Base-by-base conservation (phyloP, 805 yeast genomes). In the Saturnispora quitensis region DNA sequence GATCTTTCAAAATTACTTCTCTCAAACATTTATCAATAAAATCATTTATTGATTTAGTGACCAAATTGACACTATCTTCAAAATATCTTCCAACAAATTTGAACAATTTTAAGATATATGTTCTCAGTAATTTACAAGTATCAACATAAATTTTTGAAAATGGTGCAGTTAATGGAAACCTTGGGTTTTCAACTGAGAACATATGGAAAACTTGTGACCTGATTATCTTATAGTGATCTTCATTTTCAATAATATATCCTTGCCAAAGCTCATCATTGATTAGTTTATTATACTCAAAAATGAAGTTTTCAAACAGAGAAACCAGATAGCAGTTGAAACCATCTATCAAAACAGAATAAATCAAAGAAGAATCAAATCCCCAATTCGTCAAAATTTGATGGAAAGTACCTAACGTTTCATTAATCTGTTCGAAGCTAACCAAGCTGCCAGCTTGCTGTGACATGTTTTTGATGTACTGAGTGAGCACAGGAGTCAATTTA, bases 61-160 rank as follows among this genome's bases (percentile, higher is more conserved):
- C 70, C 33, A 77, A 79, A 20, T 82, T 73, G 40, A 80, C 77
- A 56, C 79, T 84, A 56, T 82, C 82, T 55, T 76, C 77, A 60
- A 82, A 84, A 57, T 81, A 82, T 53, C 75, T 80, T 47, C 78
- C 78, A 40, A 86, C 68, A 60, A 90, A 93, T 18, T 72, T 69
- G n/a, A 78, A 72, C 48, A 86, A 75, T 53, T 80, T 80, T 28
- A 77, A 74, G 20, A 90, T 75, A 40, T 86, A 80, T 17, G 80
- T 75, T 50, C 88, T 75, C 18, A 87, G 67, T 36, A 86, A 82
- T 24, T 88, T 78, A 66, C 97, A 91, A 33, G 89, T 80, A 69
- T 88, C 84, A 25, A 95, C 90, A 61, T 89, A 90, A 54, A 89
- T 81, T 52, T 86, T 85, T 49, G 96, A 87, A 62, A 91, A 93